A percentile compares a stretch with the other conserved stretches of the same genome.
Evolutionary conservation across 768 basidiomycete species (phyloP).

Genomic region (Macrolepiota dolichaula): DNA sequence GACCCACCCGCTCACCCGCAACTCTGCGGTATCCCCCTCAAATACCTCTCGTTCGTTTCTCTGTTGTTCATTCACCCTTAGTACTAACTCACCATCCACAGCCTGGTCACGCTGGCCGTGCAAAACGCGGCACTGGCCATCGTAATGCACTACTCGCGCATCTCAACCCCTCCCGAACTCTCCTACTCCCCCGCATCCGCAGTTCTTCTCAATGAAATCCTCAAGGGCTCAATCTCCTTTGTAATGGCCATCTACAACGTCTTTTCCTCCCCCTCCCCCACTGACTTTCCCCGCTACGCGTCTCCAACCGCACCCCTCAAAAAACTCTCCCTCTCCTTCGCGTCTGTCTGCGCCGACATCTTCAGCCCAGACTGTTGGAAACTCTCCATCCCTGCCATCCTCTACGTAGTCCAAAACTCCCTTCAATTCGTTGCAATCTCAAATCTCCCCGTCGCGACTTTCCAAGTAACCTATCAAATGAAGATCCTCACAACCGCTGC

Average conservation of each 20-base stretch:
- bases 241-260: constrained; percentile 62
- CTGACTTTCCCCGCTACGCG: constrained; percentile 28
- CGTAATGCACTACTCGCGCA: constrained; percentile 98
- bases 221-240: constrained; percentile 93
- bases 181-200: constrained; percentile 94
- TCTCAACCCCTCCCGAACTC: constrained; percentile 71
- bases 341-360: constrained; percentile 64
- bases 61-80: background rate
- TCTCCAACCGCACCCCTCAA: constrained; percentile 34
- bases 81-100: constrained; percentile 21
- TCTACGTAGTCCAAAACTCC: constrained; percentile 95
- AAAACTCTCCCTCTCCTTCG: constrained; percentile 32
- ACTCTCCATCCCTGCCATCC: constrained; percentile 91
- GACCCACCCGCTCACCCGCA: constrained; percentile 40
- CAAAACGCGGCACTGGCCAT: constrained; percentile 96
- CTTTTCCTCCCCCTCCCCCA: constrained; percentile 36
- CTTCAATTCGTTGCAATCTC: constrained; percentile 95
- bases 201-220: constrained; percentile 89
- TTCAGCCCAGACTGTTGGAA: constrained; percentile 96
- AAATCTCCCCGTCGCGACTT: constrained; percentile 95
- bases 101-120: constrained; percentile 82
- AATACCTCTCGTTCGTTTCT: constrained; percentile 73
- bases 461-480: constrained; percentile 98
- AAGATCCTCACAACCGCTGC: constrained; percentile 96
- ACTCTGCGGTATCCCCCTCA: constrained; percentile 69